Conservation (phyloP, 495 filamentous ascomycete species). For the Annulohypoxylon maeteangense region DNA sequence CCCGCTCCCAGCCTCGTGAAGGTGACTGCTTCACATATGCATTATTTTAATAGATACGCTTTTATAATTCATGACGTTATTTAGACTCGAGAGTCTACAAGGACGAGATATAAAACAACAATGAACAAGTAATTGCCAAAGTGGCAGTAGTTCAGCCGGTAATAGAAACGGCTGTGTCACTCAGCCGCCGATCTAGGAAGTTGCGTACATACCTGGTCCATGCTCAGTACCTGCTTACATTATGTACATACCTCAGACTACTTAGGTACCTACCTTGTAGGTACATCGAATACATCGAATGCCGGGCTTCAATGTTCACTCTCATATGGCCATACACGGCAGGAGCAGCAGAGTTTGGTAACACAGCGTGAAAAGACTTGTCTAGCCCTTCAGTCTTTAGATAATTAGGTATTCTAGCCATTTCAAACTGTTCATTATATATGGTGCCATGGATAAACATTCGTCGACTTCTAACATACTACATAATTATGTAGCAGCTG, state of each 20-base stretch:
- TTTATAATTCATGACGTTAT: constrained; percentile 3
- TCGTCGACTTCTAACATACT: neutral
- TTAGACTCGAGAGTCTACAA: neutral
- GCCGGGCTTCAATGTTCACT: neutral
- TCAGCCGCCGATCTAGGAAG: constrained; percentile 14
- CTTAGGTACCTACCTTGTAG: neutral
- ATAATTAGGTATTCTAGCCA: neutral
- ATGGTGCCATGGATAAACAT: neutral
- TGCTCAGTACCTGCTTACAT: constrained; percentile 7
- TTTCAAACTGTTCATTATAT: neutral
- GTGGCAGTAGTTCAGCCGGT: constrained; percentile 17
- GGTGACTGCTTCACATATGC: neutral
- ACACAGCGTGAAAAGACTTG: constrained; percentile 27
- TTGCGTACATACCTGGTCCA: constrained; percentile 11
- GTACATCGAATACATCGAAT: constrained; percentile 1
- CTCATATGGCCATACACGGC: neutral
- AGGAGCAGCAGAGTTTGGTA: constrained; percentile 13
- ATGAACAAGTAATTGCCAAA: neutral
- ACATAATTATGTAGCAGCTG: no score
- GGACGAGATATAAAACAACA: neutral
- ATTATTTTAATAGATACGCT: neutral
- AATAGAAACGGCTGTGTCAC: constrained; percentile 33
- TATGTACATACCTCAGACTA: neutral
- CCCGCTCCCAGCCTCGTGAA: constrained; percentile 13
- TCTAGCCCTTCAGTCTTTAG: constrained; percentile 14